phyloP scores from a whole-genome alignment of 768 basidiomycete species.

The Russula vinacea region DNA sequence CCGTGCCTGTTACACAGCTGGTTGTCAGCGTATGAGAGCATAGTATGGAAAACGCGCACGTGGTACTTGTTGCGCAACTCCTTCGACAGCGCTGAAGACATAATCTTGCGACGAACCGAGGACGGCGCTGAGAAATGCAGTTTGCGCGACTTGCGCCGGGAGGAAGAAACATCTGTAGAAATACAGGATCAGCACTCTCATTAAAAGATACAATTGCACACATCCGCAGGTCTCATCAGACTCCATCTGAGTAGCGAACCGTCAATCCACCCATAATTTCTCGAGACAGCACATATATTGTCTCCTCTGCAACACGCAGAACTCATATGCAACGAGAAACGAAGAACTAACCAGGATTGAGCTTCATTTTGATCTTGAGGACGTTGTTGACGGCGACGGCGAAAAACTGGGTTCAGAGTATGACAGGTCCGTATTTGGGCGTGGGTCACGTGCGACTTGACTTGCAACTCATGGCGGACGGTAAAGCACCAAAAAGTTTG shows the following conservation, averaged over 20 bases:
- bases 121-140: constrained; percentile 96
- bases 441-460: constrained; percentile 24
- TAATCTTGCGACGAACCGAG: constrained; percentile 92
- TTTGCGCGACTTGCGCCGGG: constrained; percentile 97
- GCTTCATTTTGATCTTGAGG: constrained; percentile 71
- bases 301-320: constrained; percentile 28
- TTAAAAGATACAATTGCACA: constrained; percentile 32
- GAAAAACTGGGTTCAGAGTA: constrained; percentile 30
- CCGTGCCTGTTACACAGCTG: constrained; percentile 55
- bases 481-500: constrained; percentile 16
- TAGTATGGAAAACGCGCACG: constrained; percentile 45
- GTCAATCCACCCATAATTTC: constrained; percentile 53
- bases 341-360: constrained; percentile 70
- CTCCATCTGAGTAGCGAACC: constrained; percentile 31
- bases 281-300: constrained; percentile 34
- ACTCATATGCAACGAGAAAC: constrained; percentile 30
- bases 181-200: constrained; percentile 34
- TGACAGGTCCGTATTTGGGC: constrained; percentile 24
- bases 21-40: constrained; percentile 11
- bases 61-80: constrained; percentile 90
- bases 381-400: constrained; percentile 52
- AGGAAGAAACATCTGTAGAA: constrained; percentile 75
- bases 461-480: constrained; percentile 33
- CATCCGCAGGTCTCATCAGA: not conserved
- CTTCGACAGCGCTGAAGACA: constrained; percentile 94